A percentile compares a stretch with the other conserved stretches of the same genome.
These are phyloP conservation scores for Mrakia frigida DNA, from an alignment of 768 basidiomycete genomes.

Conservation along the genomic window DNA sequence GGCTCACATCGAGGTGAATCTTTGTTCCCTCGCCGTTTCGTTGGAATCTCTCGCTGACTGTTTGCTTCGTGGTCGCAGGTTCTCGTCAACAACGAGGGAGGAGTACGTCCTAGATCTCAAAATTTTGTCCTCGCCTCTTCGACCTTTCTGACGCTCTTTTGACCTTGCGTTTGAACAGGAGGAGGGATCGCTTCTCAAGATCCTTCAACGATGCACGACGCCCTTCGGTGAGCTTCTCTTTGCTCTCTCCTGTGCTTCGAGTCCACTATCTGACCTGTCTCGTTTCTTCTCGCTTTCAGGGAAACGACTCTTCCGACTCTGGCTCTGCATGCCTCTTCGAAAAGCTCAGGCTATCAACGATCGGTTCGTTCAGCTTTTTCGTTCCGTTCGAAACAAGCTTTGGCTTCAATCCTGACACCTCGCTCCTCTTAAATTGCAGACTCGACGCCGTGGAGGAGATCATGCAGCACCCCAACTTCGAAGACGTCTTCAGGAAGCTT, in stretches of 20 bases:
- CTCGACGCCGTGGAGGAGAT: conserved; percentile 93
- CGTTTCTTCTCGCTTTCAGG: conserved; percentile 49
- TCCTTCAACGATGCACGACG: conserved; percentile 77
- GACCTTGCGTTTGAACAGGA: conserved; percentile 43
- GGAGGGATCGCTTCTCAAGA: conserved; percentile 78
- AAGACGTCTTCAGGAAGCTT: conserved; percentile 64
- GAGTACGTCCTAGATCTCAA: conserved; percentile 37
- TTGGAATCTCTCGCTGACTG: conserved; percentile 7
- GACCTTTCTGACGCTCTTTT: background rate
- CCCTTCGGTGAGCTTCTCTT: conserved; percentile 95
- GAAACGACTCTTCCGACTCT: conserved; percentile 91
- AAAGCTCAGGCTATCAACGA: conserved; percentile 80
- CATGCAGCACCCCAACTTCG: conserved; percentile 70
- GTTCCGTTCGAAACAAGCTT: conserved; percentile 4
- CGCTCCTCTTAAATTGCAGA: conserved; percentile 46
- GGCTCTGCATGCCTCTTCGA: conserved; percentile 88
- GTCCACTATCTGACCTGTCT: background rate
- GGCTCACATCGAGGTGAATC: conserved; percentile 79
- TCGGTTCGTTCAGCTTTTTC: conserved; percentile 51
- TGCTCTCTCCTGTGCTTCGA: conserved; percentile 56
- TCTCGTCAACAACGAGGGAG: conserved; percentile 86
- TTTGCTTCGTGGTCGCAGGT: conserved; percentile 48
- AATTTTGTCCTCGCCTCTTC: background rate
- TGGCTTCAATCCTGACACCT: conserved; percentile 3
- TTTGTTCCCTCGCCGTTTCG: background rate